A percentile compares a stretch with the other conserved stretches of the same genome.
Conservation (phyloP, 1,284 basidiomycete genomes). For the Ceratobasidium sp. region DNA sequence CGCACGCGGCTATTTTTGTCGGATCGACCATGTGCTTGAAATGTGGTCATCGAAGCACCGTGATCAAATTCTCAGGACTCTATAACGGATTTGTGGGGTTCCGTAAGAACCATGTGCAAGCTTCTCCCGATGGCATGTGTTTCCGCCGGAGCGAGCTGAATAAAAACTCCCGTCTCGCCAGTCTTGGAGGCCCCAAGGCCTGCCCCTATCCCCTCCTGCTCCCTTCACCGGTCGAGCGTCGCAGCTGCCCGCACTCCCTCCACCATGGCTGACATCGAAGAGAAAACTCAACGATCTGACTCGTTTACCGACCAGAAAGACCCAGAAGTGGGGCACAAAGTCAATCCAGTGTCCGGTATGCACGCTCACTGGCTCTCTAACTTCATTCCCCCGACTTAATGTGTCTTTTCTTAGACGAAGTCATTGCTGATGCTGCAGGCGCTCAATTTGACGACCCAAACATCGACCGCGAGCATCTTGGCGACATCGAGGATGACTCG, state of each 20-base stretch:
- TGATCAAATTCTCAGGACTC: too few relatives aligned
- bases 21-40: too few relatives aligned
- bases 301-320: conserved; percentile 31
- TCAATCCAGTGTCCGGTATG: conserved; percentile 26
- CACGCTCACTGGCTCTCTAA: not conserved
- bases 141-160: too few relatives aligned
- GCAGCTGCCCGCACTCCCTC: conserved; percentile 39
- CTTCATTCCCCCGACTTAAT: not conserved
- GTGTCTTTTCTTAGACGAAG: not conserved
- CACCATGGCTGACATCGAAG: conserved; percentile 35
- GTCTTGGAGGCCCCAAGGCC: conserved; percentile 39
- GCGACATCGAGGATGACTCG: conserved; percentile 4
- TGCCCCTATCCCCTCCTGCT: conserved; percentile 40
- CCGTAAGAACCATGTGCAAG: too few relatives aligned
- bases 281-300: conserved; percentile 8
- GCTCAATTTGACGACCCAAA: conserved; percentile 51
- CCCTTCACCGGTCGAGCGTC: conserved; percentile 36
- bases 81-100: too few relatives aligned
- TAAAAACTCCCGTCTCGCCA: too few relatives aligned
- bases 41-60: too few relatives aligned
- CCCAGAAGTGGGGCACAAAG: conserved; percentile 34
- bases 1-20: too few relatives aligned
- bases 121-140: too few relatives aligned
- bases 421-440: conserved; percentile 38
- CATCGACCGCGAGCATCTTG: conserved; percentile 46